Evolutionary conservation across 2,329 filamentous ascomycete species (phyloP).

Genomic region (Penicillium sp.): DNA sequence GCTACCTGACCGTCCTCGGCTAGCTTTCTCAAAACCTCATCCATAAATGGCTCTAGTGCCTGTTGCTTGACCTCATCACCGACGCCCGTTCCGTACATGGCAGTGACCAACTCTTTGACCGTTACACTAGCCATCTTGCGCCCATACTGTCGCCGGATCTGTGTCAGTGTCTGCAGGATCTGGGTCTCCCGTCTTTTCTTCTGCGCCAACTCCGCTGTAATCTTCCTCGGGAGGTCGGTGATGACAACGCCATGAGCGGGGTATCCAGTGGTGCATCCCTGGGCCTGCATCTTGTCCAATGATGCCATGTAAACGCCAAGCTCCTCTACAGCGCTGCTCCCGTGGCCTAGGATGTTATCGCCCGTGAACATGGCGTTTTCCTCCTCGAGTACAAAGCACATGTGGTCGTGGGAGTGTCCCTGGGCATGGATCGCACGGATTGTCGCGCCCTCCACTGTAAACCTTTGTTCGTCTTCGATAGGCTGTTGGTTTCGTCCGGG

Average conservation of each 20-base stretch:
- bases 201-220: too few species aligned
- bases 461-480: neutral
- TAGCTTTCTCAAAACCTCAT: too few species aligned
- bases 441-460: neutral
- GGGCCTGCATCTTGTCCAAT: neutral
- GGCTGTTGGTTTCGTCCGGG: neutral
- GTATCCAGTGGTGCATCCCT: neutral
- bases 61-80: too few species aligned
- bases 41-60: too few species aligned
- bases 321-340: neutral
- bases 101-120: too few species aligned
- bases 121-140: too few species aligned
- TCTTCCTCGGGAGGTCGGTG: too few species aligned
- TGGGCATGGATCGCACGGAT: neutral
- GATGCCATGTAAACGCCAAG: neutral
- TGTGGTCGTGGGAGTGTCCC: neutral
- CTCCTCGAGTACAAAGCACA: neutral
- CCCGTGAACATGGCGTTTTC: neutral
- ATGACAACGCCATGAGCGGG: neutral
- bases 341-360: neutral
- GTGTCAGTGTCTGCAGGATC: too few species aligned
- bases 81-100: too few species aligned
- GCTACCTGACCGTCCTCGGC: too few species aligned
- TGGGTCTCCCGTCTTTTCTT: too few species aligned
- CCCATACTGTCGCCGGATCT: too few species aligned